A percentile compares a stretch with the other conserved stretches of the same genome.
These are phyloP conservation scores for Punctularia strigosozonata DNA, from an alignment of 768 basidiomycete species.

Conservation along the genomic window DNA sequence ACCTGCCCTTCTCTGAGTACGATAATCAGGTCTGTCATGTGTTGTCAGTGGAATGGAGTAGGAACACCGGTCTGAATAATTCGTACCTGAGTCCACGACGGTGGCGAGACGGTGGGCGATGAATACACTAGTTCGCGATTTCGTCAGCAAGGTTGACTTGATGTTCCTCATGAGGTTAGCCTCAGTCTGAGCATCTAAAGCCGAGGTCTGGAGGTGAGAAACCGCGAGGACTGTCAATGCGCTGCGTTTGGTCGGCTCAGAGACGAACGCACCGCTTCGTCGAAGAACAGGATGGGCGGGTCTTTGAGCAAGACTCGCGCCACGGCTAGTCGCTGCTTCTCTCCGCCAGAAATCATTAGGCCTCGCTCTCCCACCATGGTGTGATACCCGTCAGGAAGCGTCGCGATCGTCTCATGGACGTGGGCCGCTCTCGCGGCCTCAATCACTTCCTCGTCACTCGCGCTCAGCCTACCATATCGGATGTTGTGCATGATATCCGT, in stretches of 20 bases:
- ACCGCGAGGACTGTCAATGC: constrained; percentile 3
- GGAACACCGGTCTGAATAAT: background rate
- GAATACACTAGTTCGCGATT: constrained; percentile 86
- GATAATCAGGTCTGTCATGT: constrained; percentile 69
- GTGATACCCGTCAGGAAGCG: constrained; percentile 74
- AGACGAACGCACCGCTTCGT: constrained; percentile 72
- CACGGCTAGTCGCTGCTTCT: constrained; percentile 94
- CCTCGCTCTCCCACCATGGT: constrained; percentile 96
- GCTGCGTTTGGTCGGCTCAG: background rate
- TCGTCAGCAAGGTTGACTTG: constrained; percentile 63
- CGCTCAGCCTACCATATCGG: constrained; percentile 80
- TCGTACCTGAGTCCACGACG: constrained; percentile 77
- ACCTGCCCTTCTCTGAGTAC: constrained; percentile 87
- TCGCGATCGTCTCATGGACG: constrained; percentile 69
- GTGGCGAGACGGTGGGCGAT: constrained; percentile 91
- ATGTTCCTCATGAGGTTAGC: constrained; percentile 92
- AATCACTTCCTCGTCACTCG: constrained; percentile 81
- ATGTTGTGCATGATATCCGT: constrained; percentile 93
- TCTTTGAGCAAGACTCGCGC: constrained; percentile 89
- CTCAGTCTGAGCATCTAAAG: constrained; percentile 91
- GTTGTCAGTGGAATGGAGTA: constrained; percentile 1
- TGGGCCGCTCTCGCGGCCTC: constrained; percentile 80
- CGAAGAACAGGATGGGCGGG: constrained; percentile 93
- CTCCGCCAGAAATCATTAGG: constrained; percentile 96
- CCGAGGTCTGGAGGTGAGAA: constrained; percentile 84